These are phyloP conservation scores for Prorocentrum cordatum DNA, from an alignment of 169 alveolate genomes.

Conservation along the genomic window DNA sequence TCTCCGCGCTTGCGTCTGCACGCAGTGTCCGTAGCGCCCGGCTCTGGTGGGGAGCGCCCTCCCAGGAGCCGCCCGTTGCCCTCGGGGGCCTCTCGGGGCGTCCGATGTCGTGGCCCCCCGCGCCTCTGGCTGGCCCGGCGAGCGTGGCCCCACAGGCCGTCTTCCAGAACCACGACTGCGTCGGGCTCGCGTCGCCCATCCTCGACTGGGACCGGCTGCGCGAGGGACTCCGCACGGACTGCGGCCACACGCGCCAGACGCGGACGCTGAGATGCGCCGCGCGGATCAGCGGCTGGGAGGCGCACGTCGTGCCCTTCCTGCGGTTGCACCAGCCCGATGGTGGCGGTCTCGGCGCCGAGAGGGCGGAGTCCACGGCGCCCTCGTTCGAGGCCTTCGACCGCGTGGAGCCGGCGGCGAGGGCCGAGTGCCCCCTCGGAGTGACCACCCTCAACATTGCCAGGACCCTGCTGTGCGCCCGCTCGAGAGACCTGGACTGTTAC, in stretches of 20 bases:
- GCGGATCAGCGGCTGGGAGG: constrained; percentile 1
- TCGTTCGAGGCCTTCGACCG: constrained; percentile 4
- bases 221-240: not conserved
- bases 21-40: too few relatives aligned
- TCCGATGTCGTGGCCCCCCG: too few relatives aligned
- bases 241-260: constrained; percentile 7
- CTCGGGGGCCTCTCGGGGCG: too few relatives aligned
- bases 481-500: too few relatives aligned
- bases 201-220: constrained; percentile 18
- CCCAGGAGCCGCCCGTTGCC: too few relatives aligned
- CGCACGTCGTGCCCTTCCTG: not conserved
- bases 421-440: not conserved
- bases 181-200: not conserved
- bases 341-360: not conserved
- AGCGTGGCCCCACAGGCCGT: too few relatives aligned
- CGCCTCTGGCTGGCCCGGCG: too few relatives aligned
- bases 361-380: not conserved
- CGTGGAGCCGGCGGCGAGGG: constrained; percentile 9
- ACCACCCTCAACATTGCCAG: not conserved
- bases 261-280: constrained; percentile 21
- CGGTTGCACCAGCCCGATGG: not conserved
- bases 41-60: too few relatives aligned
- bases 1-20: too few relatives aligned
- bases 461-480: too few relatives aligned
- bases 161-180: too few relatives aligned